phyloP scores from a whole-genome alignment of 331 rosid genomes.

The Phaseolus coccineus region DNA sequence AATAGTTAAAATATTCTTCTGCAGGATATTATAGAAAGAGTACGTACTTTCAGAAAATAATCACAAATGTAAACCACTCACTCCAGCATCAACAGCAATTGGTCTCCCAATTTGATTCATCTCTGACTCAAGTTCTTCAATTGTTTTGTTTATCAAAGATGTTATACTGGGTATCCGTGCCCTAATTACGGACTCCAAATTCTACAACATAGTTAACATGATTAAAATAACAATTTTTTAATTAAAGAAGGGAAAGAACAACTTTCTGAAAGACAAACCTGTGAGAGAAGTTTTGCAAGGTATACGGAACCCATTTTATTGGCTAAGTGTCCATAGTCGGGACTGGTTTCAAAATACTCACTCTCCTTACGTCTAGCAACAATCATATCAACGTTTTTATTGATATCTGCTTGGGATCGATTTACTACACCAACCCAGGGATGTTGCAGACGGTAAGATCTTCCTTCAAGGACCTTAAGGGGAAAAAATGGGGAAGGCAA shows the following conservation, averaged over 20 bases:
- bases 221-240: slow-evolving; percentile 34
- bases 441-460: slow-evolving; percentile 77
- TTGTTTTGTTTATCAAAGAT: slow-evolving; percentile 86
- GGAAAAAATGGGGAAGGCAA: slow-evolving; percentile 22
- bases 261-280: slow-evolving; percentile 57
- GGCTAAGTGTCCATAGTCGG: slow-evolving; percentile 90
- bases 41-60: slow-evolving; percentile 29
- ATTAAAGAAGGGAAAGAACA: slow-evolving; percentile 5
- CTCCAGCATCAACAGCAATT: slow-evolving; percentile 92
- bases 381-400: slow-evolving; percentile 86
- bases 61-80: slow-evolving; percentile 51
- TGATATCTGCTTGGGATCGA: slow-evolving; percentile 95
- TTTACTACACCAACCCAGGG: slow-evolving; percentile 98
- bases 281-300: slow-evolving; percentile 88
- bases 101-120: slow-evolving; percentile 95
- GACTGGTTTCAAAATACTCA: slow-evolving; percentile 86
- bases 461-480: slow-evolving; percentile 86
- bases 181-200: slow-evolving; percentile 84
- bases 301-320: slow-evolving; percentile 92
- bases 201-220: slow-evolving; percentile 57
- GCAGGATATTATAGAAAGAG: slow-evolving; percentile 10
- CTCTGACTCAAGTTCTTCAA: slow-evolving; percentile 93
- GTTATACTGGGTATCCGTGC: slow-evolving; percentile 83
- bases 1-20: slow-evolving; percentile 14
- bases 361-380: slow-evolving; percentile 84